Evolutionary conservation across 495 filamentous ascomycete genomes (phyloP), one percentile per base, ranked within the genome.

Genomic region (Darksidea phi): DNA sequence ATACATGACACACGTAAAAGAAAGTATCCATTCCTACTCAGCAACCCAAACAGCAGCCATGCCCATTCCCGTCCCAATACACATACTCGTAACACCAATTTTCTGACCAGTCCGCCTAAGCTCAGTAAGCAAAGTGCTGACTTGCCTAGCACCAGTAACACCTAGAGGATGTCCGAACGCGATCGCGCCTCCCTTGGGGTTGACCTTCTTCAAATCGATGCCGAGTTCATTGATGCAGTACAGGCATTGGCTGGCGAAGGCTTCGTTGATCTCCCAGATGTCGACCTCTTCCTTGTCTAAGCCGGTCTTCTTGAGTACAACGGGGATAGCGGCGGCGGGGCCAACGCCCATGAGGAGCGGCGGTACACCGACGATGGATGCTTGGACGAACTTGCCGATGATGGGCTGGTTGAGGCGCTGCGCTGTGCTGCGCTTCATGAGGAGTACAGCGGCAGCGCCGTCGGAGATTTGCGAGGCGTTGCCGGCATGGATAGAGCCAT

Each of bases 231-330:
- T 86, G 47, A 86, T 80, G 77, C 95, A 98, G 87, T 88, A 97
- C 49, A 98, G 77, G 70, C 91, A 96, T 80, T 98, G 94, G 54
- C 82, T 87, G 15, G 94, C 94, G 73, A 98, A 98, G 7, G 94
- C 94, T 84, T 98, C 94, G 80, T 98, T 98, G 81, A 98, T 97
- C 84, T 98, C 94, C 72, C 81, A 98, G 71, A 97, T 89, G 74
- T 97, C 95, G 36, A 98, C 90, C 63, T 97, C 94, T 47, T 93
- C 88, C 76, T 88, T 91, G 63, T 79, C 82, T 61, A 98, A 82
- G 42, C 91, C 89, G 2, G 91, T 88, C 72, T 94, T 92, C 74
- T 86, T 80, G 61, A 96, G 85, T 6, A 89, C 90, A 70, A 91
- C 86, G 58, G 94, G 94, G 72, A 98, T 97, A 28, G 94, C 92